A percentile compares a stretch with the other conserved stretches of the same genome.
These are phyloP conservation scores for Fusarium sulawesiense DNA, from an alignment of 2,329 filamentous ascomycete genomes.

Conservation along the genomic window DNA sequence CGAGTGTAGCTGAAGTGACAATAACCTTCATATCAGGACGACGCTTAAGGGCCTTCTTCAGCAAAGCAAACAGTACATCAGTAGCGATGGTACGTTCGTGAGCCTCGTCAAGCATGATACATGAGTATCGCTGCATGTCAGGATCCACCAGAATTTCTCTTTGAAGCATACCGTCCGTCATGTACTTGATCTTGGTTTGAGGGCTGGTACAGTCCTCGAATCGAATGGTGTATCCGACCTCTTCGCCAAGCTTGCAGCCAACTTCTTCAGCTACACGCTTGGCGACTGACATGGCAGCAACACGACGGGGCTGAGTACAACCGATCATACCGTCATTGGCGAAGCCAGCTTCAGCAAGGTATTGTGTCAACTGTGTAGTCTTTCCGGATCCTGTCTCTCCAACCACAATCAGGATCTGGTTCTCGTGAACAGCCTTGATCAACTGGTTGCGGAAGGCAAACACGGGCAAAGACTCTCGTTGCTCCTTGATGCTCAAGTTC, in stretches of 20 bases:
- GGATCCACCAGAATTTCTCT: conserved; percentile 94
- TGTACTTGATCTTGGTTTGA: conserved; percentile 96
- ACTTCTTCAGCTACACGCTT: conserved; percentile 97
- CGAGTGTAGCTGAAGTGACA: conserved; percentile 94
- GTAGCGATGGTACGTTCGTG: conserved; percentile 98
- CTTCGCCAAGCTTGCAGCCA: conserved; percentile 87
- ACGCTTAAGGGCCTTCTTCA: conserved; percentile 92
- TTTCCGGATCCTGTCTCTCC: conserved; percentile 98
- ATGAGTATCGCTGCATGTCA: conserved; percentile 88
- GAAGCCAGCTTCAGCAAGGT: conserved; percentile 91
- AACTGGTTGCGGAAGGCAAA: conserved; percentile 89
- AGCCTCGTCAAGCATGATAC: conserved; percentile 98
- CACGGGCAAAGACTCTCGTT: conserved; percentile 89
- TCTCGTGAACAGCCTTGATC: conserved; percentile 85
- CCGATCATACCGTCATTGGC: conserved; percentile 89
- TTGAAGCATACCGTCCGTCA: conserved; percentile 99
- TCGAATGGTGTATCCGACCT: conserved; percentile 97
- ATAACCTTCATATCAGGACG: conserved; percentile 92
- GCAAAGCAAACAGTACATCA: conserved; percentile 90
- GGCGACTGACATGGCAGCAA: conserved; percentile 96
- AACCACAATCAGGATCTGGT: conserved; percentile 95
- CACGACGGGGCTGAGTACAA: conserved; percentile 95
- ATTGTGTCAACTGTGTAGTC: conserved; percentile 96
- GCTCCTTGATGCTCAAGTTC: conserved; percentile 92
- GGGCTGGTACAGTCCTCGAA: conserved; percentile 95